Percentiles rank a stretch among this genome's conserved stretches.
phyloP scores from a whole-genome alignment of 2,329 filamentous ascomycete genomes.

The Exophiala sp. region DNA sequence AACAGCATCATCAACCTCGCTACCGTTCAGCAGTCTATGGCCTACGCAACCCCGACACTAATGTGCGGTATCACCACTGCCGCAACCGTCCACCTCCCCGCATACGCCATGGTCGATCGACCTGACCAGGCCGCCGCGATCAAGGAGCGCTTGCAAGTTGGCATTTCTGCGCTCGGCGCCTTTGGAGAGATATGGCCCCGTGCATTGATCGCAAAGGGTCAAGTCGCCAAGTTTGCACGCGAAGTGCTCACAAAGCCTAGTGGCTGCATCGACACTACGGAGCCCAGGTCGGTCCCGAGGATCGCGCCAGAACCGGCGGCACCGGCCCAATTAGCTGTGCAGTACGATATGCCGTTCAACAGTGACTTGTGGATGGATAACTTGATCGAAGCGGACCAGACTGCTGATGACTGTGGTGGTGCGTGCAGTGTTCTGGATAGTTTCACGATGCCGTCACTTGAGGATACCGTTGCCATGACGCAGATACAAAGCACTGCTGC shows the following conservation, averaged over 20 bases:
- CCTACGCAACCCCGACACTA: constrained; percentile 78
- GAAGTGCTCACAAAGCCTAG: constrained; percentile 22
- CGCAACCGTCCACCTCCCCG: constrained; percentile 76
- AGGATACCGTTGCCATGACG: not conserved
- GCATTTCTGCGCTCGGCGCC: constrained; percentile 29
- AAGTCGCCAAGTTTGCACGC: constrained; percentile 29
- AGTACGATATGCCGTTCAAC: constrained; percentile 21
- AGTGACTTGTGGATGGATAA: constrained; percentile 24
- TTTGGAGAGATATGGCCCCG: constrained; percentile 34
- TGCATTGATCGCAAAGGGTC: constrained; percentile 29
- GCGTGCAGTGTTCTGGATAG: not conserved
- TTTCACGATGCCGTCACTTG: not conserved
- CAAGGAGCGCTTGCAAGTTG: constrained; percentile 33
- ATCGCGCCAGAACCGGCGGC: constrained; percentile 3
- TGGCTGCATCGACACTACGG: constrained; percentile 15
- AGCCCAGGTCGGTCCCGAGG: constrained; percentile 3
- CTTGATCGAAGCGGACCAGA: constrained; percentile 8
- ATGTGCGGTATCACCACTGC: constrained; percentile 75
- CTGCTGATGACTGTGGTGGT: not conserved
- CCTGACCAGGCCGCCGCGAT: constrained; percentile 27
- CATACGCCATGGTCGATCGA: constrained; percentile 61
- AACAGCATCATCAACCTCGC: constrained; percentile 75
- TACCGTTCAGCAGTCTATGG: constrained; percentile 53
- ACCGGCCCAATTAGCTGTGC: constrained; percentile 4
- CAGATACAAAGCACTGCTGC: too few relatives aligned